Evolutionary conservation across 441 rosid species (phyloP).

Genomic region (Adansonia madagascariensis): DNA sequence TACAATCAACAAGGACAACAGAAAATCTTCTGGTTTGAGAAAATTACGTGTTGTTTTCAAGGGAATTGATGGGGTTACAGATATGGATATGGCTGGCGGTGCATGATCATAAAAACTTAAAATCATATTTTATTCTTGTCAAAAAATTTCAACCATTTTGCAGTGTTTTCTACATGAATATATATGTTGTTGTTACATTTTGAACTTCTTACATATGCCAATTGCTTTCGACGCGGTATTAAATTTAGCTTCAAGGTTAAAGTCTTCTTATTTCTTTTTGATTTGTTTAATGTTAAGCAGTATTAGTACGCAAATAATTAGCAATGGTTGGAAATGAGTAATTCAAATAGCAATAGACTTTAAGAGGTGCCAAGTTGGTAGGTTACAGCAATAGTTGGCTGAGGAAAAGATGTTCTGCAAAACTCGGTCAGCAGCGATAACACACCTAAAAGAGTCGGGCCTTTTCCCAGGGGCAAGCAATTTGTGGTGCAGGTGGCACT

Average conservation of each 20-base stretch:
- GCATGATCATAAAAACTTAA: constrained; percentile 39
- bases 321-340: not conserved
- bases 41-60: constrained; percentile 70
- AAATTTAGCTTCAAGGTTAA: not conserved
- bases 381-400: not conserved
- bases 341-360: not conserved
- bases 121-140: not conserved
- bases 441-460: no score
- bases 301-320: no score
- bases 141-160: not conserved
- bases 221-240: not conserved
- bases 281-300: no score
- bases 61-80: constrained; percentile 67
- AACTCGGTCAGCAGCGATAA: no score
- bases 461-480: no score
- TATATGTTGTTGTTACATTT: not conserved
- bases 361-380: not conserved
- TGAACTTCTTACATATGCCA: not conserved
- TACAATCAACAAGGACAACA: constrained; percentile 47
- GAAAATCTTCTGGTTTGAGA: constrained; percentile 60
- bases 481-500: no score
- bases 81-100: constrained; percentile 85
- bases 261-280: not conserved
- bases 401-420: no score
- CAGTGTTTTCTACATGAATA: constrained; percentile 4